Evolutionary conservation across 805 yeast species (phyloP), one percentile per base, ranked within the genome.

Genomic region (Wickerhamomyces strasburgensis): DNA sequence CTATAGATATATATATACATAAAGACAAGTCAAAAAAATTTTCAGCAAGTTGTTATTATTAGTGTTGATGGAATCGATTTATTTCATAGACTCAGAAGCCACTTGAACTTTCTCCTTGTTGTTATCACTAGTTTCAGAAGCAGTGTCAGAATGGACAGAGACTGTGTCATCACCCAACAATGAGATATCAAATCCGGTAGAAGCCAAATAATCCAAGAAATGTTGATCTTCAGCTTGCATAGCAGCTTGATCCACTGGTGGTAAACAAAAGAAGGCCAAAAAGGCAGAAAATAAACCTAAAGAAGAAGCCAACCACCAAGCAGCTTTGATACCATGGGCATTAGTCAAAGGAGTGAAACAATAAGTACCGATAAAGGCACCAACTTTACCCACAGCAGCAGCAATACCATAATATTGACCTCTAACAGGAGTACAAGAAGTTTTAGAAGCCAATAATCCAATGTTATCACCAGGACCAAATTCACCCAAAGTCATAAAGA

Each of bases 401-500:
- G 94, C 90, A 49, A 87, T 70, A 52, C 93, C 93, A 57, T 89
- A 89, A 63, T 83, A 85, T 52, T 84, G 84, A 40, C 96, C 97
- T 66, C 97, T 80, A 39, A 88, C 73, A 16, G 95, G 80, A 8
- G 96, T 80, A 31, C 96, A 83, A 32, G 80, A 73, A 6, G 95
- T 82, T 63, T 88, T 88, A 29, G 95, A 74, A 15, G 95, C 94
- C 44, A 89, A 68, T 38, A 84, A 64, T 49, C 97, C 97, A 59
- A 84, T 82, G 62, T 84, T 86, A 62, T 88, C 86, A 65, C 97
- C 98, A 11, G 95, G 89, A 21, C 96, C 95, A 61, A 89, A 84
- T 62, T 90, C 97, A 53, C 97, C 97, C 33, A 86, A 69, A 6
- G 95, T 70, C 58, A 78, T 67, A 61, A 87, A 90, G 47, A 90